A percentile compares a stretch with the other conserved stretches of the same genome.
phyloP scores from a whole-genome alignment of 257 asterid species.

The Rauvolfia tetraphylla region DNA sequence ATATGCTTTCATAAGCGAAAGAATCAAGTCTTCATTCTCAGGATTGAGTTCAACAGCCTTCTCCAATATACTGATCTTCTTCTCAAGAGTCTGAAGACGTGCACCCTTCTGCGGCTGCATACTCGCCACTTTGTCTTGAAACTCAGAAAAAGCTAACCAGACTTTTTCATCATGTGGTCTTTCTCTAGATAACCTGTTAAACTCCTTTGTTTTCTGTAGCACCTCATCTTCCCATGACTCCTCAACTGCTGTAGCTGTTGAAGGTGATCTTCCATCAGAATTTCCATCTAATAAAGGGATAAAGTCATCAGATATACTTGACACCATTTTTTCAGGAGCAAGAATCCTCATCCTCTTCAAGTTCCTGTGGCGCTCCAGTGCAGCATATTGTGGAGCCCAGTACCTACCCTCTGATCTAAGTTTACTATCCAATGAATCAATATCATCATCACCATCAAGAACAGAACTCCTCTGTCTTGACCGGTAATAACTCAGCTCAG shows the following conservation, averaged over 20 bases:
- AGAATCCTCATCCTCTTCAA: slow-evolving; percentile 67
- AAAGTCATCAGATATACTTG: slow-evolving; percentile 41
- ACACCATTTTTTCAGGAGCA: slow-evolving; percentile 39
- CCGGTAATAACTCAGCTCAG: slow-evolving; percentile 30
- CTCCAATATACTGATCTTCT: slow-evolving; percentile 93
- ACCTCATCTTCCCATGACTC: slow-evolving; percentile 97
- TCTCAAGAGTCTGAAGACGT: slow-evolving; percentile 89
- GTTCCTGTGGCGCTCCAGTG: slow-evolving; percentile 82
- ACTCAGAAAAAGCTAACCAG: slow-evolving; percentile 82
- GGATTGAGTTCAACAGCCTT: slow-evolving; percentile 88
- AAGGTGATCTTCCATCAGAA: slow-evolving; percentile 25
- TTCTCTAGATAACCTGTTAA: slow-evolving; percentile 81
- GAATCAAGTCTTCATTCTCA: slow-evolving; percentile 79
- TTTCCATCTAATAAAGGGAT: slow-evolving; percentile 53
- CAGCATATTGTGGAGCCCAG: slow-evolving; percentile 83
- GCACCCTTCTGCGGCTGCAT: slow-evolving; percentile 89
- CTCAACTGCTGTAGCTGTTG: slow-evolving; percentile 47
- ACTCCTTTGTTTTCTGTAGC: slow-evolving; percentile 74
- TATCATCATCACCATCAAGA: slow-evolving; percentile 60
- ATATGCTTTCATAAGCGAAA: slow-evolving; percentile 84
- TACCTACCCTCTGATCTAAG: slow-evolving; percentile 85
- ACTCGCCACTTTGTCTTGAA: slow-evolving; percentile 88
- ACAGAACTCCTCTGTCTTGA: slow-evolving; percentile 31
- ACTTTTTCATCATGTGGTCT: slow-evolving; percentile 71
- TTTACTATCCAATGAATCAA: slow-evolving; percentile 59